Evolutionary conservation across 1,284 basidiomycete genomes (phyloP).

Genomic region (Tetrapyrgos nigripes): DNA sequence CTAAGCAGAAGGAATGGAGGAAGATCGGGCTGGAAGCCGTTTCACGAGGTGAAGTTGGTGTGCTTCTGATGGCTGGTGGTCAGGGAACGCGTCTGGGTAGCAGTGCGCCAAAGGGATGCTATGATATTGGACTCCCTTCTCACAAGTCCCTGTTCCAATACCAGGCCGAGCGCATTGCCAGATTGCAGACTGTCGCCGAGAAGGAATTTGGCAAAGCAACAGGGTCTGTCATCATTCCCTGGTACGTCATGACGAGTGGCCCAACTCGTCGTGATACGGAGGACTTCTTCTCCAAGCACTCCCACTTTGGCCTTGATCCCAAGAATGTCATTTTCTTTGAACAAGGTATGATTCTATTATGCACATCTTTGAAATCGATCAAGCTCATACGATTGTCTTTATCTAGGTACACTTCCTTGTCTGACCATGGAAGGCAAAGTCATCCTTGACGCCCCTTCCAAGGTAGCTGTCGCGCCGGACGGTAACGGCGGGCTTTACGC

Average conservation of each 20-base stretch:
- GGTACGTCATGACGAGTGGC: slow-evolving; percentile 99
- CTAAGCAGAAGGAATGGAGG: slow-evolving; percentile 75
- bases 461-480: slow-evolving; percentile 93
- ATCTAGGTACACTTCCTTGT: slow-evolving; percentile 91
- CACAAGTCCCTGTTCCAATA: slow-evolving; percentile 96
- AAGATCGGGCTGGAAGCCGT: slow-evolving; percentile 83
- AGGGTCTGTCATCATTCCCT: slow-evolving; percentile 78
- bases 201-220: slow-evolving; percentile 55
- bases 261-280: slow-evolving; percentile 92
- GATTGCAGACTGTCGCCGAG: slow-evolving; percentile 82
- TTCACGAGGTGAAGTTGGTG: slow-evolving; percentile 84
- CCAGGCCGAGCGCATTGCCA: slow-evolving; percentile 93
- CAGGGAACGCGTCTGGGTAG: slow-evolving; percentile 97
- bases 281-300: slow-evolving; percentile 81
- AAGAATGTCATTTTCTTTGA: slow-evolving; percentile 94
- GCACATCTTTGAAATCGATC: slow-evolving; percentile 3
- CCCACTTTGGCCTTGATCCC: slow-evolving; percentile 85
- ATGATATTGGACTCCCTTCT: slow-evolving; percentile 94
- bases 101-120: slow-evolving; percentile 95
- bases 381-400: slow-evolving; percentile 13
- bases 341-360: slow-evolving; percentile 74
- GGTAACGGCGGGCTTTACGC: slow-evolving; percentile 98
- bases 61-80: slow-evolving; percentile 97
- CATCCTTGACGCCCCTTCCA: slow-evolving; percentile 81
- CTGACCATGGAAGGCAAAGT: slow-evolving; percentile 95